Evolutionary conservation across 139 green algal species (phyloP), one percentile per base, ranked within the genome.

Genomic region (Nannochloris sp.): DNA sequence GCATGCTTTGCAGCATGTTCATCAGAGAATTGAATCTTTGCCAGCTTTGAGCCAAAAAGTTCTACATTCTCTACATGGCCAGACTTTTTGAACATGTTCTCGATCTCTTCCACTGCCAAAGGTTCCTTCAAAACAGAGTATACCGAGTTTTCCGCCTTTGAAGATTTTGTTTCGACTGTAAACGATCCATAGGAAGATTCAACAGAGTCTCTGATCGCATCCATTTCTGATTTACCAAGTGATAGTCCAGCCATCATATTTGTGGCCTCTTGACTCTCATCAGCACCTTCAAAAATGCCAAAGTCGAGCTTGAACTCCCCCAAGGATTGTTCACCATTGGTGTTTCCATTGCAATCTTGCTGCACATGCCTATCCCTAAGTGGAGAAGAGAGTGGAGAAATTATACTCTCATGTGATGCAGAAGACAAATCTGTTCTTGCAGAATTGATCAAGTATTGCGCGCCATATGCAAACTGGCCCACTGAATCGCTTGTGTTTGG

Each of bases 71-170:
- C 75, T 15, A 82, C 69, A 69, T 57, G 7, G 18, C 75, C 79
- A 18, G 61, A 73, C 19, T 64, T 48, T 1, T 59, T 71, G 40
- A 86, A 87, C 44, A 84, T 64, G 48, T 86, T 68, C 24, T 69
- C 48, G 11, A 87, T 60, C 9, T 76, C 62, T 12, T 81, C 84
- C 54, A 74, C 69, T 5, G 79, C 73, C 62, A 87, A 50, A 4
- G 76, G 80, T 19, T 75, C 55, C 21, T 43, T 59, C 0, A 87
- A 68, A 3, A 64, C 36, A 2, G 78, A 84, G 68, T 78, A 87
- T 23, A 58, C 50, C 46, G n/a, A 19, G 15, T 19, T 16, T 12
- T 54, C 46, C 8, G 7, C 34, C 8, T 11, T 40, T 40, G 34
- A 40, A 40, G 34, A 11, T 40, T 40, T 40, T 40, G 34, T 40